Evolutionary conservation across 495 filamentous ascomycete genomes (phyloP).

Genomic region (Acidomyces sp.): DNA sequence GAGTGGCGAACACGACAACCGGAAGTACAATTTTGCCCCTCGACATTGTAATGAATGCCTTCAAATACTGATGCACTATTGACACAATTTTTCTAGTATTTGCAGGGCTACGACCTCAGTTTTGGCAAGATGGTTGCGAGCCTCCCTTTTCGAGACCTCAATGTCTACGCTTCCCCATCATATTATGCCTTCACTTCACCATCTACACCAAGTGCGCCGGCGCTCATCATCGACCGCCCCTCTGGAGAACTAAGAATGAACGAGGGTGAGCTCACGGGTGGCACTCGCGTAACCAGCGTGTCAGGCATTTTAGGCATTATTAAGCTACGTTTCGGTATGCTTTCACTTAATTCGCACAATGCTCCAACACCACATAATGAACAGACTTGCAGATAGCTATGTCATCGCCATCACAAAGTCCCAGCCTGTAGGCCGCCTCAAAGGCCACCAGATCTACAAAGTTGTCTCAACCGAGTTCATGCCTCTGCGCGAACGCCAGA

Average conservation of each 20-base stretch:
- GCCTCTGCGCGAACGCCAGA: conserved; percentile 77
- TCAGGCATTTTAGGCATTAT: conserved; percentile 88
- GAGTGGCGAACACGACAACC: no score
- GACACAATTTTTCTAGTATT: background rate
- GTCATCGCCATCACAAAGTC: conserved; percentile 92
- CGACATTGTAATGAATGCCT: no score
- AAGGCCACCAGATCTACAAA: conserved; percentile 89
- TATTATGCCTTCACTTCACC: conserved; percentile 95
- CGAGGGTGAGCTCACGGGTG: conserved; percentile 58
- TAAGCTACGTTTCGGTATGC: conserved; percentile 72
- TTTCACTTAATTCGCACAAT: conserved; percentile 6
- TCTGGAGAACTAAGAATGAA: conserved; percentile 81
- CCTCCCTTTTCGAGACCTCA: conserved; percentile 89
- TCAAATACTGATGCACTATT: no score
- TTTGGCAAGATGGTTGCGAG: conserved; percentile 40
- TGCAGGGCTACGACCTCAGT: background rate
- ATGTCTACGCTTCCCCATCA: conserved; percentile 77
- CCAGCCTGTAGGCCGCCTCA: conserved; percentile 75
- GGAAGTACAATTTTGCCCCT: no score
- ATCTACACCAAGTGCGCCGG: conserved; percentile 75
- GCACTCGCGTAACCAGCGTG: conserved; percentile 81
- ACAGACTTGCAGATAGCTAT: conserved; percentile 63
- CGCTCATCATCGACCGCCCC: conserved; percentile 77
- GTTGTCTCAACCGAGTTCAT: conserved; percentile 84
- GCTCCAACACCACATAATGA: conserved; percentile 12